Base-by-base conservation (phyloP, 352 stramenopile genomes). In the Phytophthora pluvialis region DNA sequence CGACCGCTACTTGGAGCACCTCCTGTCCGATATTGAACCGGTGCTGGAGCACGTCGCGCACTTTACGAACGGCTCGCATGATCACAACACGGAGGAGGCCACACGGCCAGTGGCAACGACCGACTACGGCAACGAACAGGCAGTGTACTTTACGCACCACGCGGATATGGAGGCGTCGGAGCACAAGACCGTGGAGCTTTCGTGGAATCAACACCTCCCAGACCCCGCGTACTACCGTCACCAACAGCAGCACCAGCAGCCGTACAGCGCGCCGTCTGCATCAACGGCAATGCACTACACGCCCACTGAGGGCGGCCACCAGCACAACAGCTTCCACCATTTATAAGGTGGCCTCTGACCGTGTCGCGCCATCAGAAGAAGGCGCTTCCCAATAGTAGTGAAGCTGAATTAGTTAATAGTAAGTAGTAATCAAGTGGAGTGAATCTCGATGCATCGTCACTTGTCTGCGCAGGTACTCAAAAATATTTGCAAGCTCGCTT, bases 41-140 rank as follows among this genome's bases (percentile, higher is more conserved):
- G 67, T 86, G 61, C 47, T 86, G 39, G 77, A 86, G 44, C 69
- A 81, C 49, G 74, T 86, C 26, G 77, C 73, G 10, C 74, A 77
- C 62, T 86, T 86, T 47, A 73, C 77, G 42, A 80, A 70, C 43
- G 56, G 60, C 13, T 51, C 43, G 18, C 62, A 60, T 38, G 40
- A 21, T 10, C 45, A 60, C 15, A 21, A 11, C 3, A 39, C 38
- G 18, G 48, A 62, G 35, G 52, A 54, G 9, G 36, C 31, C 15
- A 67, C 60, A 40, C 53, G 60, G 32, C 65, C 65, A 26, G 59
- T 70, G 12, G 42, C 61, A 5, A 64, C 60, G 31, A 65, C 63
- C 5, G 66, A 66, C 32, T 71, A 75, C 39, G 39, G 18, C 10
- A 60, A 31, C 11, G 67, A 75, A 3, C 67, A 69, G 28, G 40